Percentiles rank a stretch among this genome's conserved stretches.
phyloP scores from a whole-genome alignment of 768 basidiomycete species.

The Lactarius hengduanensis region DNA sequence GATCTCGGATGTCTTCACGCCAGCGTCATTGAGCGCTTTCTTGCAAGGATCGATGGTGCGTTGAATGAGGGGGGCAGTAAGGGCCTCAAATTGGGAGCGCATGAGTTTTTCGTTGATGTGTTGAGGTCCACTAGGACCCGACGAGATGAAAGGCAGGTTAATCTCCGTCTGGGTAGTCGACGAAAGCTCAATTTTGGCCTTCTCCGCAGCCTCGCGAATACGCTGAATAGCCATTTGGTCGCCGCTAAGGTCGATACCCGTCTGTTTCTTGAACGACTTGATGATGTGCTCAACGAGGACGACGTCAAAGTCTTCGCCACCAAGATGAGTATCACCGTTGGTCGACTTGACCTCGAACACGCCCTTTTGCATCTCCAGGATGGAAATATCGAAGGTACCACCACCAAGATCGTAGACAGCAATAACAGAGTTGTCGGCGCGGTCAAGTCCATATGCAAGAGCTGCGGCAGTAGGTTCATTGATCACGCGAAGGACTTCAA shows the following conservation, averaged over 20 bases:
- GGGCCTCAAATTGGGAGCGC: constrained; percentile 85
- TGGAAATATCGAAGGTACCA: constrained; percentile 99
- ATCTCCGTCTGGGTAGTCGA: constrained; percentile 95
- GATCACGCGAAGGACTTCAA: constrained; percentile 97
- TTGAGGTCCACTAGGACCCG: constrained; percentile 91
- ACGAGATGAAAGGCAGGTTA: constrained; percentile 97
- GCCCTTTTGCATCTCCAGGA: constrained; percentile 99
- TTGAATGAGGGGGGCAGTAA: constrained; percentile 79
- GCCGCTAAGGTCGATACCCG: constrained; percentile 71
- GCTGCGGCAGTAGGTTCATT: constrained; percentile 99
- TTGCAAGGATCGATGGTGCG: constrained; percentile 95
- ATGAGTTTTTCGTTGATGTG: constrained; percentile 93
- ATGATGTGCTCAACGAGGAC: constrained; percentile 83
- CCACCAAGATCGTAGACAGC: constrained; percentile 99
- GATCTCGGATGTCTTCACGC: constrained; percentile 88
- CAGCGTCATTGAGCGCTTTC: constrained; percentile 93
- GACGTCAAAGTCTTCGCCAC: constrained; percentile 94
- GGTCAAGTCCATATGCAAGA: constrained; percentile 95
- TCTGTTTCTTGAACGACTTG: constrained; percentile 92
- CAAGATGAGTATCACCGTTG: constrained; percentile 98
- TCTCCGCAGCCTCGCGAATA: constrained; percentile 98
- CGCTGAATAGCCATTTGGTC: constrained; percentile 98
- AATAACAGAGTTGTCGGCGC: constrained; percentile 75
- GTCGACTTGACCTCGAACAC: constrained; percentile 99
- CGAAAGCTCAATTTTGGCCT: constrained; percentile 98